These are phyloP conservation scores for Diaporthe ilicicola DNA, from an alignment of 2,329 filamentous ascomycete species.

Conservation along the genomic window DNA sequence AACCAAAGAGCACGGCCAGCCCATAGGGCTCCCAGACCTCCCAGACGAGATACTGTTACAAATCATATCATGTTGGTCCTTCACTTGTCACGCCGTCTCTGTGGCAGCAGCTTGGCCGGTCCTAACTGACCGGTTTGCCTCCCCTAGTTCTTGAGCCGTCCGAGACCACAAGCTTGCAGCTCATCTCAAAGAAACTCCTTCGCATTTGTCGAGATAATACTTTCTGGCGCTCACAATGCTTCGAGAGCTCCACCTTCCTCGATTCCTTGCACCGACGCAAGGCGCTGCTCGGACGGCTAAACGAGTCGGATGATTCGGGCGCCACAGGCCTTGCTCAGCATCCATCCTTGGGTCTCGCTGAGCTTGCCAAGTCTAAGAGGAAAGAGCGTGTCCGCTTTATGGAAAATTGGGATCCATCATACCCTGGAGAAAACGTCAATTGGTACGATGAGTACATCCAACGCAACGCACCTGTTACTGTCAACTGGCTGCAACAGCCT, in stretches of 20 bases:
- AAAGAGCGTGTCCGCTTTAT: constrained; percentile 64
- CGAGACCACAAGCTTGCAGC: constrained; percentile 74
- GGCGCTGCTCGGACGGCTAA: constrained; percentile 48
- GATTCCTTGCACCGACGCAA: constrained; percentile 65
- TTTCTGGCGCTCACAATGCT: constrained; percentile 80
- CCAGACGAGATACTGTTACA: constrained; percentile 72
- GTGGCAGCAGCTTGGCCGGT: constrained; percentile 1
- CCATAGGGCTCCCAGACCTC: constrained; percentile 48
- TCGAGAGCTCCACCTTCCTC: constrained; percentile 74
- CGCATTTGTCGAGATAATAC: constrained; percentile 75
- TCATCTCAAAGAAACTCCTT: constrained; percentile 72
- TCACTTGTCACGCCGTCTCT: not conserved
- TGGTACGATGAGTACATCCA: constrained; percentile 94
- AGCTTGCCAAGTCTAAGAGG: constrained; percentile 35
- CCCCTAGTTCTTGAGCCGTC: constrained; percentile 66
- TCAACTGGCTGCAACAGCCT: constrained; percentile 80
- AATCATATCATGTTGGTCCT: constrained; percentile 66
- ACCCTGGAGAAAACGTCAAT: constrained; percentile 73
- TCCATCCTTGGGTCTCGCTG: not conserved
- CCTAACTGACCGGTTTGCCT: constrained; percentile 27
- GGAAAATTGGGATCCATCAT: constrained; percentile 85
- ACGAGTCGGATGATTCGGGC: not conserved
- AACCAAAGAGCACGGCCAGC: not conserved
- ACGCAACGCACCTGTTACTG: constrained; percentile 75
- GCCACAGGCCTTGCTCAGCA: not conserved